Base-by-base conservation (phyloP, 306 rosid species). In the Bauhinia variegata region DNA sequence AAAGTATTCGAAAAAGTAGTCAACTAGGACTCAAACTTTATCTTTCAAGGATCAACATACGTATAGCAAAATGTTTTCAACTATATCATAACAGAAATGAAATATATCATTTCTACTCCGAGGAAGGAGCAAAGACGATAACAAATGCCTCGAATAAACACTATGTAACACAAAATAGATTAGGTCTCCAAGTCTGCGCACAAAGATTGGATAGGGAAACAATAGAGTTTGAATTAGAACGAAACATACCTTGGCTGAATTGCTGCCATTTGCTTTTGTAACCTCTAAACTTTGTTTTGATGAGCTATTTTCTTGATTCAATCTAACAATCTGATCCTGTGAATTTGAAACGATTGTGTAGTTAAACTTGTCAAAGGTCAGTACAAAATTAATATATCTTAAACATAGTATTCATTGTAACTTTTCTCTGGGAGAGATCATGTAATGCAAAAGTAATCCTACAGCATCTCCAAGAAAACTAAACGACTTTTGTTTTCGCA, bases 271-370 rank as follows among this genome's bases (percentile, higher is more conserved):
- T 49, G 71, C 2, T 75, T 74, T 70, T 23, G 83, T 78, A 66
- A 73, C 48, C 33, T 85, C 97, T 80, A 87, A 67, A 74, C 74
- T 86, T 65, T 84, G 93, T 70, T 88, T 93, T 68, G 89, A 74
- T 14, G 86, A 86, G 70, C 89, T 93, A 63, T 93, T 87, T 84
- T 93, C 98, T 79, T 78, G 86, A 75, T 68, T 78, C 80, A 93
- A 72, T 80, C 88, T 80, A 70, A 57, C 78, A 67, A 88, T 88
- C 28, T 83, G 89, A 61, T 84, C 96, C 98, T 93, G 81, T 66
- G 54, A 74, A 72, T 80, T 66, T 68, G 11, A 77, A 68, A 70
- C 11, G 61, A 18, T 31, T 7, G 59, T 53, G 71, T 28, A n/a
- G 56, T 73, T 64, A 67, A 47, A 72, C 68, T 51, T 16, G 56